phyloP scores from a whole-genome alignment of 2,329 filamentous ascomycete genomes.

The Trichoderma sp. region DNA sequence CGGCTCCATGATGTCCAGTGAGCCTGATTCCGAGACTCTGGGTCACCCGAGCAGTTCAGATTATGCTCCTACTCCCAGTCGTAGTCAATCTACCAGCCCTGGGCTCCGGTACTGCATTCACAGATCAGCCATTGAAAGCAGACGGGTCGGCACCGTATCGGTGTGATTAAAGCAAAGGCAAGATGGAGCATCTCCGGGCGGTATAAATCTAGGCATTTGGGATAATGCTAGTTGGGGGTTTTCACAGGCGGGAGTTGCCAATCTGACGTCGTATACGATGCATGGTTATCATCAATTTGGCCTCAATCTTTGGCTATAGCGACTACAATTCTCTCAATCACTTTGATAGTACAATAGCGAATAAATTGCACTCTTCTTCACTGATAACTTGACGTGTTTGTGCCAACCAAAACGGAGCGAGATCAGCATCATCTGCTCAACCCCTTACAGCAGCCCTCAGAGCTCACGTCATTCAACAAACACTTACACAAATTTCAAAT shows the following conservation, averaged over 20 bases:
- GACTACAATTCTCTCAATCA: neutral
- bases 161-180: neutral
- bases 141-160: neutral
- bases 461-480: neutral
- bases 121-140: neutral
- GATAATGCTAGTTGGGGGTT: neutral
- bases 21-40: neutral
- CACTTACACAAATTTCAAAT: neutral
- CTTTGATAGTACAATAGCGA: neutral
- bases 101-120: neutral
- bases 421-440: neutral
- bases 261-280: neutral
- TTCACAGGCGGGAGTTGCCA: neutral
- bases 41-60: neutral
- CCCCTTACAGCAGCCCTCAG: neutral
- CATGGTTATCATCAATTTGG: neutral
- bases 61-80: neutral
- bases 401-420: neutral
- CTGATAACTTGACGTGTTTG: neutral
- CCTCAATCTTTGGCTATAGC: neutral
- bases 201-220: neutral
- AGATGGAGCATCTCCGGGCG: neutral
- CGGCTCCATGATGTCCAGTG: neutral
- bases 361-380: neutral
- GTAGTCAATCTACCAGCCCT: neutral